phyloP scores from a whole-genome alignment of 768 basidiomycete species.

The Pulveroboletus sp. region DNA sequence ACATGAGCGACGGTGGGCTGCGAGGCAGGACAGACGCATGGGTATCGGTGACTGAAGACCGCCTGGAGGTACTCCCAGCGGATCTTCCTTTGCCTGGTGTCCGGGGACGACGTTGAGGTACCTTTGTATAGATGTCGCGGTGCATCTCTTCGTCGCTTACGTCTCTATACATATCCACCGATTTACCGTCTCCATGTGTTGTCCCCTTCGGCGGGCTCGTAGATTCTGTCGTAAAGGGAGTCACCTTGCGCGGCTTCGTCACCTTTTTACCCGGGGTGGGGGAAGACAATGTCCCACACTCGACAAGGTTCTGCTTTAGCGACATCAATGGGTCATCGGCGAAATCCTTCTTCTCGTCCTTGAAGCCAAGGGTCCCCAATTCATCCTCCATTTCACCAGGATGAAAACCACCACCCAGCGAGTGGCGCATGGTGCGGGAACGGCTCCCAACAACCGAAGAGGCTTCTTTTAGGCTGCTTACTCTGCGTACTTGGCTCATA shows the following conservation, averaged over 20 bases:
- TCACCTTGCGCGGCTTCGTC: conserved; percentile 5
- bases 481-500: not conserved
- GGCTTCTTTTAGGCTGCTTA: not conserved
- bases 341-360: not conserved
- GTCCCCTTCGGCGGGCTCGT: not conserved
- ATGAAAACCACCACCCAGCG: conserved; percentile 1
- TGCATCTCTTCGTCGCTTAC: not conserved
- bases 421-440: not conserved
- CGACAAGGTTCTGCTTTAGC: not conserved
- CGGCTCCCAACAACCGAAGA: not conserved
- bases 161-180: not conserved
- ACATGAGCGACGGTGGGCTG: conserved; percentile 57
- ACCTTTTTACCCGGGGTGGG: not conserved
- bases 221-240: conserved; percentile 6
- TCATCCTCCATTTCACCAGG: not conserved
- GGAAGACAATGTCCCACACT: not conserved
- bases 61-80: not conserved
- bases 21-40: conserved; percentile 46
- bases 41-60: conserved; percentile 18
- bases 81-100: not conserved
- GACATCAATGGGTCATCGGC: not conserved
- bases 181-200: not conserved
- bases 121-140: conserved; percentile 16
- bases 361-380: not conserved
- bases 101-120: conserved; percentile 16